Evolutionary conservation across 1,284 basidiomycete species (phyloP).

Genomic region (Tilletiaria anomala): DNA sequence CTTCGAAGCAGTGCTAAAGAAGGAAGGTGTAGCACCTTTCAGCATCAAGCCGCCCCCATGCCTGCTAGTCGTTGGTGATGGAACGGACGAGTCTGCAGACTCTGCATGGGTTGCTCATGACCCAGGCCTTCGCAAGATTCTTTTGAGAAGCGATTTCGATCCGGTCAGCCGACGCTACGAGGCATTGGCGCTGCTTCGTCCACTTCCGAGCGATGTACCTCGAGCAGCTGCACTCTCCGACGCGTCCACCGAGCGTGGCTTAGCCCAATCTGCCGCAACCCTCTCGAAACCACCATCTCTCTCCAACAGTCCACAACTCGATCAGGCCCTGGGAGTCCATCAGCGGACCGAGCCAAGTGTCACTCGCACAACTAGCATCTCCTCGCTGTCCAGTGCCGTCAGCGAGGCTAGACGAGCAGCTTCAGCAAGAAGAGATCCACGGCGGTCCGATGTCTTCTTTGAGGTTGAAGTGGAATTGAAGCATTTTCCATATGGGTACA

Average conservation of each 20-base stretch:
- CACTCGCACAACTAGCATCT: neutral
- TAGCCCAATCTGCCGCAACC: neutral
- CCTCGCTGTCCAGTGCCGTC: neutral
- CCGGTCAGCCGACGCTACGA: neutral
- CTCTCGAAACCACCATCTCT: conserved; percentile 1
- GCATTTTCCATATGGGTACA: conserved; percentile 33
- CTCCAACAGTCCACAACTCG: conserved; percentile 13
- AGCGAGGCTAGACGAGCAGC: neutral
- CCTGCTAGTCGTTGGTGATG: conserved; percentile 30
- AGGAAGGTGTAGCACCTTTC: conserved; percentile 28
- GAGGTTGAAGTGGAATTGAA: conserved; percentile 34
- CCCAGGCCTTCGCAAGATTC: conserved; percentile 7
- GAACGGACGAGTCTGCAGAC: conserved; percentile 16
- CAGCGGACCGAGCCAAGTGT: neutral
- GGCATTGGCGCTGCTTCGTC: neutral
- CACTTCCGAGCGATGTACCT: too few species aligned
- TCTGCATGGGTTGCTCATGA: conserved; percentile 2
- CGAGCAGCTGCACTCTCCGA: neutral
- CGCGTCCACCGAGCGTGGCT: neutral
- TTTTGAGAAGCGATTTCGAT: conserved; percentile 1
- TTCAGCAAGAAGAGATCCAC: neutral
- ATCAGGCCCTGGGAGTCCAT: neutral
- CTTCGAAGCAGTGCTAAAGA: conserved; percentile 37
- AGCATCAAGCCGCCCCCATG: conserved; percentile 23
- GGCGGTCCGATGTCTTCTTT: conserved; percentile 9